Conservation (phyloP, 169 alveolate species). For the Eimeria necatrix region DNA sequence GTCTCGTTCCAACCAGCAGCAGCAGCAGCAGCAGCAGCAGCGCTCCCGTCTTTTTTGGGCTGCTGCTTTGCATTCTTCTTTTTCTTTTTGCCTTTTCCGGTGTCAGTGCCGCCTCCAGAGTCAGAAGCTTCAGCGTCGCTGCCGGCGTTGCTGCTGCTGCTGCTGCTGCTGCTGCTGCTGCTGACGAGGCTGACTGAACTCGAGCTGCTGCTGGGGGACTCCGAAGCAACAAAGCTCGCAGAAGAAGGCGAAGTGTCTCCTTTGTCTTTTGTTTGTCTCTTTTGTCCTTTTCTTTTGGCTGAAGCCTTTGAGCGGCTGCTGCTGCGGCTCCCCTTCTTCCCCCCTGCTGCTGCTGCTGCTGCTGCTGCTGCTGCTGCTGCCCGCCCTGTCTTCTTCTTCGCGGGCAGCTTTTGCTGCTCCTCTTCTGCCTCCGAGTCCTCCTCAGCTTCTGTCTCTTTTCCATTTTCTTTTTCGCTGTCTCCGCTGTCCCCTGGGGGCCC, state of each 20-base stretch:
- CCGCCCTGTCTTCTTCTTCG: background rate
- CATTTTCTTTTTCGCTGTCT: too few relatives aligned
- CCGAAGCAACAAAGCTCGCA: conserved; percentile 47
- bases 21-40: conserved; percentile 45
- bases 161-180: conserved; percentile 67
- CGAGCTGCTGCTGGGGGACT: conserved; percentile 37
- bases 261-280: too few relatives aligned
- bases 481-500: too few relatives aligned
- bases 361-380: conserved; percentile 49
- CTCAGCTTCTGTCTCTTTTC: too few relatives aligned
- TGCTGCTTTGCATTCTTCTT: background rate
- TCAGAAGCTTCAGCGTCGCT: background rate
- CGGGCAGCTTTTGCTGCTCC: background rate
- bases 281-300: too few relatives aligned
- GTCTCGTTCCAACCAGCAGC: conserved; percentile 5
- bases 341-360: background rate
- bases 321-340: too few relatives aligned
- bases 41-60: background rate
- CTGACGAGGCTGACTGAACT: conserved; percentile 16
- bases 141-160: background rate
- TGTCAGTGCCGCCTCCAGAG: background rate
- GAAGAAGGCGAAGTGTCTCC: conserved; percentile 4
- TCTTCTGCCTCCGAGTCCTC: background rate
- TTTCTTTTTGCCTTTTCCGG: background rate
- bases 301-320: background rate